Evolutionary conservation across 2,329 filamentous ascomycete genomes (phyloP).

Genomic region (Aspergillus awamori): DNA sequence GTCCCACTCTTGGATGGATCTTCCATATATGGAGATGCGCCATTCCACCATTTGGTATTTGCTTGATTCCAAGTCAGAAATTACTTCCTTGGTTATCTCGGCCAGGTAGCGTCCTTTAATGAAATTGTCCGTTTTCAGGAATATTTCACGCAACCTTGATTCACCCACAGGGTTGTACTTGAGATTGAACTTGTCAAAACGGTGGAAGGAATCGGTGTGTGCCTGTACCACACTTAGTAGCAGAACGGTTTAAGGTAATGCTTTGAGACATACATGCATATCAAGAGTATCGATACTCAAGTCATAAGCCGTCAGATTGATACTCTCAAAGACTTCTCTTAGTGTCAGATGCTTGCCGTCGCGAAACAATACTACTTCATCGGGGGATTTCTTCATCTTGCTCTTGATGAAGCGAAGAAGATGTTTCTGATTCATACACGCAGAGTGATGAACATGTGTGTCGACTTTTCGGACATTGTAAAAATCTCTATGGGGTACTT

Average conservation of each 20-base stretch:
- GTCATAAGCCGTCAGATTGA: constrained; percentile 96
- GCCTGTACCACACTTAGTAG: constrained; percentile 56
- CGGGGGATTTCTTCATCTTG: constrained; percentile 98
- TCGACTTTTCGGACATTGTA: constrained; percentile 99
- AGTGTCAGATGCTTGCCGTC: constrained; percentile 92
- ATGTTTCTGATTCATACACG: constrained; percentile 99
- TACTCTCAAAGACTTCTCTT: constrained; percentile 92
- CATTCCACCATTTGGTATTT: constrained; percentile 99
- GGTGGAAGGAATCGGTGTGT: constrained; percentile 96
- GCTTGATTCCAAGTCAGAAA: constrained; percentile 93
- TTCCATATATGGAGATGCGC: constrained; percentile 96
- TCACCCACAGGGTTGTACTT: constrained; percentile 99
- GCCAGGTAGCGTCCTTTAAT: constrained; percentile 94
- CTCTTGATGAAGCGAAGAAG: constrained; percentile 97
- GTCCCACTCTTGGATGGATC: constrained; percentile 92
- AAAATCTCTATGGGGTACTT: constrained; percentile 95
- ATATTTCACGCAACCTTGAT: constrained; percentile 94
- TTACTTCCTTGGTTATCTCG: constrained; percentile 97
- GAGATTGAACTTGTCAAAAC: constrained; percentile 98
- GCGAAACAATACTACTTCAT: constrained; percentile 89
- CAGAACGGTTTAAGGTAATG: neutral
- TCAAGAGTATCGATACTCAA: constrained; percentile 97
- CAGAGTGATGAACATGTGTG: constrained; percentile 97
- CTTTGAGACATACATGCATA: constrained; percentile 76
- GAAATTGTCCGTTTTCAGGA: constrained; percentile 97